These are phyloP conservation scores for Fragaria iinumae DNA, from an alignment of 306 rosid species.

Conservation along the genomic window DNA sequence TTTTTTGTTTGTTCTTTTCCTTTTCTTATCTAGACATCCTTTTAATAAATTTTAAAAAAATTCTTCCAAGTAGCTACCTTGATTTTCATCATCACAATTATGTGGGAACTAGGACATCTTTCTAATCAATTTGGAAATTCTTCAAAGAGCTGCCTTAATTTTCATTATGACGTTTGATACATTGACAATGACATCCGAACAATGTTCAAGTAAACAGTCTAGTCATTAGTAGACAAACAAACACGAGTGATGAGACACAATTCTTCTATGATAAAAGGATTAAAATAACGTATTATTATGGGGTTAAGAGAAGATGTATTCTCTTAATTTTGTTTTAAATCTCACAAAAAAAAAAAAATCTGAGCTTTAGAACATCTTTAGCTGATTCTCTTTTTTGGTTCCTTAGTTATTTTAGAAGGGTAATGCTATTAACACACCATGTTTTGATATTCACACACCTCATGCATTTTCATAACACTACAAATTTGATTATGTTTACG, in stretches of 20 bases:
- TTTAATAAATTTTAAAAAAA: background rate
- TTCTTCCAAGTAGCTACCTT: background rate
- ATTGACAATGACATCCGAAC: slow-evolving; percentile 35
- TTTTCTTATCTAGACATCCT: no score
- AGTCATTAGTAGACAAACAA: slow-evolving; percentile 33
- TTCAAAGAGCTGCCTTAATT: slow-evolving; percentile 29
- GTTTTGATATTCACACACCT: no score
- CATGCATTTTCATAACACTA: no score
- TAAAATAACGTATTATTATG: background rate
- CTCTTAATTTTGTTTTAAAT: no score
- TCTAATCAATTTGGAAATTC: background rate
- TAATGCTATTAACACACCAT: no score
- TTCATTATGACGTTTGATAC: slow-evolving; percentile 32
- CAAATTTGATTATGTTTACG: no score
- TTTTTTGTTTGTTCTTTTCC: background rate
- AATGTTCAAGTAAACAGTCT: slow-evolving; percentile 29
- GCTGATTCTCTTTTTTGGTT: no score
- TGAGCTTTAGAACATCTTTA: no score
- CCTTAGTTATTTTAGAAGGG: no score
- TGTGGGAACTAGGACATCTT: background rate
- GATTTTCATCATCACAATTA: background rate
- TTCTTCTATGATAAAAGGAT: slow-evolving; percentile 3
- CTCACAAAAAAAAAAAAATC: no score
- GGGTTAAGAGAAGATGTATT: no score
- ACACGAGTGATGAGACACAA: slow-evolving; percentile 24